Percentiles rank a stretch among this genome's conserved stretches.
Evolutionary conservation across 1,139 yeast species (phyloP).

Genomic region (Debaryomycetaceae sp.): DNA sequence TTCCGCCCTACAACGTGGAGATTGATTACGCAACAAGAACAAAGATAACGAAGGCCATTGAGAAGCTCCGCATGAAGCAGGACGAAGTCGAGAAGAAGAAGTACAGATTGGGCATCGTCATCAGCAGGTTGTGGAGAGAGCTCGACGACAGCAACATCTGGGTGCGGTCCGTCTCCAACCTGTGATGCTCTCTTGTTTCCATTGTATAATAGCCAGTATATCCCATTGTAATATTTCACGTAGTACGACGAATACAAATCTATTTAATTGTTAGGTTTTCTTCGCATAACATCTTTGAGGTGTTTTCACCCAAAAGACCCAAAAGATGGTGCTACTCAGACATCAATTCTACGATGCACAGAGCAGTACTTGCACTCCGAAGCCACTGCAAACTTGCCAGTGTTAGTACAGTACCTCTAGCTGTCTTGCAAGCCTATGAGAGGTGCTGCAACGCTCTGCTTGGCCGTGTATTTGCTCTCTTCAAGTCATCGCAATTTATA

Average conservation of each 20-base stretch:
- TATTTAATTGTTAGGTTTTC: no score
- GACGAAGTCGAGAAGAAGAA: conserved; percentile 45
- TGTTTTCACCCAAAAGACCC: no score
- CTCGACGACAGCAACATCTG: conserved; percentile 44
- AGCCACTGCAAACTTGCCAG: no score
- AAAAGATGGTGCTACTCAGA: no score
- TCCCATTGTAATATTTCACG: background rate
- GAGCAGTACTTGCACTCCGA: no score
- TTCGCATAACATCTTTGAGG: no score
- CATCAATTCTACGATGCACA: no score
- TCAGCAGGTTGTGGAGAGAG: conserved; percentile 45
- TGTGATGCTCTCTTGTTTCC: background rate
- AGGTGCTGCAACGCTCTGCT: no score
- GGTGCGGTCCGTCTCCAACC: conserved; percentile 28
- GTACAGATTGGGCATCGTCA: conserved; percentile 41
- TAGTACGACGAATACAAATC: no score
- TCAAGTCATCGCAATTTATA: background rate
- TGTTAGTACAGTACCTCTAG: no score
- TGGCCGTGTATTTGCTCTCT: no score
- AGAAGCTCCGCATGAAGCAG: conserved; percentile 36
- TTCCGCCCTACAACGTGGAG: conserved; percentile 48
- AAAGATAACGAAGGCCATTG: conserved; percentile 43
- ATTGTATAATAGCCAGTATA: background rate
- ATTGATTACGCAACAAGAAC: conserved; percentile 42
- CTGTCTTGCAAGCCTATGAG: no score